phyloP scores from a whole-genome alignment of 768 basidiomycete genomes.

The Leccinum uliginosum region DNA sequence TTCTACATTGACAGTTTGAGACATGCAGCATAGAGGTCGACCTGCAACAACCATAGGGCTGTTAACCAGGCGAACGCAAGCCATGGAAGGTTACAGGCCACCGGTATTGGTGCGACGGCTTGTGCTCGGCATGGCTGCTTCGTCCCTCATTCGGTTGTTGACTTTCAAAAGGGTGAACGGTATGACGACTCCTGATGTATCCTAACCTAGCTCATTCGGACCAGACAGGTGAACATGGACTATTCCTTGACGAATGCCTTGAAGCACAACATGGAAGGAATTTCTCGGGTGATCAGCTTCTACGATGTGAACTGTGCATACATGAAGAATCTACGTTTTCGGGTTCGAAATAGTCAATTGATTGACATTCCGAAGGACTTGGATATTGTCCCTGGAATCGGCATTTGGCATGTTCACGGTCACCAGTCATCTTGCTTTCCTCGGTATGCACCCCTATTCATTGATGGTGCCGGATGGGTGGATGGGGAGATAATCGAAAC shows the following conservation, averaged over 20 bases:
- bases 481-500: constrained; percentile 1
- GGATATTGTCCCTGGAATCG: constrained; percentile 15
- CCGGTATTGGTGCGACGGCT: neutral
- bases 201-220: neutral
- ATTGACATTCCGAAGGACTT: neutral
- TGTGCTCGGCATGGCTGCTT: constrained; percentile 9
- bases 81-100: neutral
- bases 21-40: neutral
- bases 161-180: constrained; percentile 10
- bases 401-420: constrained; percentile 25
- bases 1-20: neutral
- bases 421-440: constrained; percentile 22
- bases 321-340: neutral
- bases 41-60: neutral
- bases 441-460: neutral
- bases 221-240: constrained; percentile 11
- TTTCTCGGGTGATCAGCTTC: neutral
- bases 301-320: constrained; percentile 11
- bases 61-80: neutral
- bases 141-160: constrained; percentile 22
- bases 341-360: neutral
- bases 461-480: neutral
- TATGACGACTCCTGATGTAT: neutral
- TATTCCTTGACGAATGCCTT: neutral
- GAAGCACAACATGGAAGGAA: neutral